Conservation (phyloP, 2,329 filamentous ascomycete genomes). For the Colletotrichum musicola region DNA sequence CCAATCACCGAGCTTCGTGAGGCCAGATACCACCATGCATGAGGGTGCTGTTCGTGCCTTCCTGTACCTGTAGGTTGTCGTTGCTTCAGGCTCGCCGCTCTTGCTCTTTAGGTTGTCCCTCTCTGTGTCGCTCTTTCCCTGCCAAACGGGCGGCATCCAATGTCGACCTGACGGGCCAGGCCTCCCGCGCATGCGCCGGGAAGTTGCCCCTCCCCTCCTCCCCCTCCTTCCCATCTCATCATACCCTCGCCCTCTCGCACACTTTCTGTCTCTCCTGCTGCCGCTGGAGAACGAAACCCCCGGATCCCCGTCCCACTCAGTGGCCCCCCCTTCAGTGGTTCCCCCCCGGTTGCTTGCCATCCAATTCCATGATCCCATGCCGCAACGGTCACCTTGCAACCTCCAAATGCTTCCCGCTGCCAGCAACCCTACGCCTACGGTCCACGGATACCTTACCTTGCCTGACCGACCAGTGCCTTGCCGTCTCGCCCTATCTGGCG, state of each 20-base stretch:
- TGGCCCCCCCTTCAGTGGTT: too few relatives aligned
- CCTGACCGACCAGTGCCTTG: constrained; percentile 17
- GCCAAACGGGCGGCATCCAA: too few relatives aligned
- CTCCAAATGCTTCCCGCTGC: constrained; percentile 25
- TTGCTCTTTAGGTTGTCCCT: too few relatives aligned
- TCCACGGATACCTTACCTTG: constrained; percentile 26
- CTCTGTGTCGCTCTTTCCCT: too few relatives aligned
- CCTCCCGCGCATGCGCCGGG: constrained; percentile 13
- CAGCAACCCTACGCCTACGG: neutral
- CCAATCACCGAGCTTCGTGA: constrained; percentile 40
- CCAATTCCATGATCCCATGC: constrained; percentile 22
- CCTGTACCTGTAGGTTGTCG: neutral
- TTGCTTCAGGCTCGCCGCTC: too few relatives aligned
- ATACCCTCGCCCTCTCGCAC: neutral
- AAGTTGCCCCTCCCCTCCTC: neutral
- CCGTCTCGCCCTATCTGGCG: constrained; percentile 32
- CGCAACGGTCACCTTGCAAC: constrained; percentile 10
- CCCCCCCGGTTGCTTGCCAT: constrained; percentile 2
- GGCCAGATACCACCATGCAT: constrained; percentile 38
- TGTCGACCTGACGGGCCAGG: constrained; percentile 16
- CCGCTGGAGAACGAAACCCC: constrained; percentile 24
- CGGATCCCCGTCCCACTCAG: constrained; percentile 12
- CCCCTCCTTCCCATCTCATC: neutral
- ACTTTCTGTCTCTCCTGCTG: constrained; percentile 24
- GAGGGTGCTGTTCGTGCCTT: neutral